Evolutionary conservation across 1,284 basidiomycete genomes (phyloP).

Genomic region (Cystobasidium sp.): DNA sequence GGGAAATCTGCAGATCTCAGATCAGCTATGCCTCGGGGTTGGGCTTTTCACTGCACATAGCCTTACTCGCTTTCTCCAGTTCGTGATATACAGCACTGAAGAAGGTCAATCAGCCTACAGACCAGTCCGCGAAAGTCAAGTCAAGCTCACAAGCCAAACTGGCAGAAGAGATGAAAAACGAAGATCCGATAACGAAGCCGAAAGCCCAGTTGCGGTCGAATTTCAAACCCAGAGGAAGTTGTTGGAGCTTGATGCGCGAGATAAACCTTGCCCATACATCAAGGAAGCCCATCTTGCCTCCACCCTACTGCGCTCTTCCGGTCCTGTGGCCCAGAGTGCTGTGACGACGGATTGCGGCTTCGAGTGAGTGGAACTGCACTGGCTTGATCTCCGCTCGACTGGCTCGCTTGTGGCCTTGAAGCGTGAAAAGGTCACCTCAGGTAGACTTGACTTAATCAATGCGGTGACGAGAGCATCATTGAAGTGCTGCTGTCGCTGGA

Average conservation of each 20-base stretch:
- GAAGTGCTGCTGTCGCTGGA: neutral
- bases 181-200: conserved; percentile 42
- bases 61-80: conserved; percentile 38
- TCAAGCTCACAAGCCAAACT: conserved; percentile 32
- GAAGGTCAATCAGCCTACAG: neutral
- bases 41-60: neutral
- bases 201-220: conserved; percentile 41
- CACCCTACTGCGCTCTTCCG: neutral
- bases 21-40: too few species aligned
- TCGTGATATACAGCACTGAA: conserved; percentile 21
- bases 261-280: conserved; percentile 19
- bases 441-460: neutral
- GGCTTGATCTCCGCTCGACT: conserved; percentile 32
- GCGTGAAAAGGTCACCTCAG: neutral
- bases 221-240: conserved; percentile 33
- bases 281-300: conserved; percentile 8
- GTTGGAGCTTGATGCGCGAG: neutral
- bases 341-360: neutral
- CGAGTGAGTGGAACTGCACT: neutral
- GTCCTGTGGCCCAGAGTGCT: too few species aligned
- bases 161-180: conserved; percentile 39
- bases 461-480: conserved; percentile 2
- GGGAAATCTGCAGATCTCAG: conserved; percentile 11
- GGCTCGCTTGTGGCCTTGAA: neutral
- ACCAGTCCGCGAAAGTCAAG: neutral